These are phyloP conservation scores for Emergomyces orientalis DNA, from an alignment of 2,329 filamentous ascomycete genomes.

Conservation along the genomic window DNA sequence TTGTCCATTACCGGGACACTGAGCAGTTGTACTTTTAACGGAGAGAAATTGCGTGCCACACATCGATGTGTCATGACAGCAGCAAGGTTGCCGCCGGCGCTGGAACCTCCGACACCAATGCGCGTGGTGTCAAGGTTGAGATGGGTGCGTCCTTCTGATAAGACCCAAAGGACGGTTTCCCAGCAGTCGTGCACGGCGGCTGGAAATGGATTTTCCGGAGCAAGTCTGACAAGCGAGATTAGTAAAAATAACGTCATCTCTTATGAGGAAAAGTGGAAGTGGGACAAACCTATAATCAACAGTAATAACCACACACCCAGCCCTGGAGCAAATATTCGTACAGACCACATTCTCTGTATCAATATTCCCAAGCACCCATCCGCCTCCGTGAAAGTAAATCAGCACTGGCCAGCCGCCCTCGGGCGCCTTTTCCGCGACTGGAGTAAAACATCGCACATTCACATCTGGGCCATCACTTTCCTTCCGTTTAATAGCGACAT, in stretches of 20 bases:
- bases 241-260: neutral
- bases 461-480: conserved; percentile 43
- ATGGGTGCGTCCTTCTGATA: conserved; percentile 18
- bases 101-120: conserved; percentile 40
- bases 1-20: conserved; percentile 52
- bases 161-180: conserved; percentile 45
- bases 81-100: conserved; percentile 46
- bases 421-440: conserved; percentile 34
- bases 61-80: conserved; percentile 46
- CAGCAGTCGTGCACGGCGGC: conserved; percentile 50
- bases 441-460: conserved; percentile 44
- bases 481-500: conserved; percentile 37
- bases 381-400: conserved; percentile 51
- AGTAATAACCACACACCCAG: conserved; percentile 45
- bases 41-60: conserved; percentile 29
- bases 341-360: conserved; percentile 50
- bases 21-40: conserved; percentile 44
- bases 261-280: neutral
- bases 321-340: conserved; percentile 45
- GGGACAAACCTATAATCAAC: conserved; percentile 45
- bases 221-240: conserved; percentile 34
- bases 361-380: conserved; percentile 51
- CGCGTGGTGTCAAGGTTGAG: conserved; percentile 34
- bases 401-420: conserved; percentile 46
- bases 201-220: conserved; percentile 49